Percentiles rank a stretch among this genome's conserved stretches.
Evolutionary conservation across 78 protist species (phyloP).

Genomic region (Mastigamoeba balamuthi): DNA sequence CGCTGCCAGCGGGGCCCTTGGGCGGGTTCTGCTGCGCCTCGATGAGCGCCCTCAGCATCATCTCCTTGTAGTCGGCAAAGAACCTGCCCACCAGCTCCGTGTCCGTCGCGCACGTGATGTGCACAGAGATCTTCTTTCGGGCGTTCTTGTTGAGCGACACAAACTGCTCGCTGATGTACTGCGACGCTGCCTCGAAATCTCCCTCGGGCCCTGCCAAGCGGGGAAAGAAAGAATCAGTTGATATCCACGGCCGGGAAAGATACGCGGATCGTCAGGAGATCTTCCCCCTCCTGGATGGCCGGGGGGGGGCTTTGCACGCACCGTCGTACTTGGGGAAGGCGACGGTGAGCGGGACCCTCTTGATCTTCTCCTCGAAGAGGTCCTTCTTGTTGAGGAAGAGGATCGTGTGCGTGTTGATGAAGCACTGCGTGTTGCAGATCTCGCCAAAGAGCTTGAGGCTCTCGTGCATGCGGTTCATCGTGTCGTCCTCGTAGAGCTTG

Average conservation of each 20-base stretch:
- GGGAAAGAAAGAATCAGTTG: too few relatives aligned
- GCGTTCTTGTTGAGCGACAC: slow-evolving; percentile 33
- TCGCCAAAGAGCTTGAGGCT: slow-evolving; percentile 38
- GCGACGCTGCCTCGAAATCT: slow-evolving; percentile 44
- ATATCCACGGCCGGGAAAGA: too few relatives aligned
- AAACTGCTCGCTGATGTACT: slow-evolving; percentile 46
- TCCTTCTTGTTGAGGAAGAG: slow-evolving; percentile 66
- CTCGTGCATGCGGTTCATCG: slow-evolving; percentile 54
- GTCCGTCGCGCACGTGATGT: slow-evolving; percentile 76
- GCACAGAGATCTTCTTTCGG: slow-evolving; percentile 41
- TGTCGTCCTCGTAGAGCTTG: slow-evolving; percentile 34
- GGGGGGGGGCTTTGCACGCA: neutral
- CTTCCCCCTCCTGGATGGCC: too few relatives aligned
- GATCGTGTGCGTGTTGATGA: slow-evolving; percentile 35
- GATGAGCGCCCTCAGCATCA: too few relatives aligned
- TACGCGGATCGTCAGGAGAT: too few relatives aligned
- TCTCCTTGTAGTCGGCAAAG: too few relatives aligned
- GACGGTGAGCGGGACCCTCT: slow-evolving; percentile 10
- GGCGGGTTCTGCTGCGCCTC: too few relatives aligned
- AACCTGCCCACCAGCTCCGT: too few relatives aligned
- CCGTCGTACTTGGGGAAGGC: slow-evolving; percentile 40
- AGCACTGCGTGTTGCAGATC: slow-evolving; percentile 39
- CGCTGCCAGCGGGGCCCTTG: too few relatives aligned
- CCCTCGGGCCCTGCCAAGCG: too few relatives aligned
- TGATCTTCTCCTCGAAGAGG: slow-evolving; percentile 58